These are phyloP conservation scores for Tricholoma sp. DNA, from an alignment of 768 basidiomycete species.

Conservation along the genomic window DNA sequence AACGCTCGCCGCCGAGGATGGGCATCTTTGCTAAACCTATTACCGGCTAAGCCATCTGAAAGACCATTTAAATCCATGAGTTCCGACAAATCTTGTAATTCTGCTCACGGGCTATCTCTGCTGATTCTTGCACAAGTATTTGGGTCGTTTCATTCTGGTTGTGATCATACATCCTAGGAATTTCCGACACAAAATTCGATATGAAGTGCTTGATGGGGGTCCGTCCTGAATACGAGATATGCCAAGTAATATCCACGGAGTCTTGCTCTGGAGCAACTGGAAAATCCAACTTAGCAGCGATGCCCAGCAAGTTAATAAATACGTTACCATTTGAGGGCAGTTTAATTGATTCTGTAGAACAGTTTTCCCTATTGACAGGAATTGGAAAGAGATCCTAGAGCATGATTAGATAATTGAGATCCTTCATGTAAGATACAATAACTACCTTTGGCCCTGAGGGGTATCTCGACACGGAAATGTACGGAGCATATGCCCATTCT, in stretches of 20 bases:
- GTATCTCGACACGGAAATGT: constrained; percentile 10
- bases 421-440: background rate
- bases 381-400: constrained; percentile 25
- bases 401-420: background rate
- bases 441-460: constrained; percentile 26
- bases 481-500: constrained; percentile 15
- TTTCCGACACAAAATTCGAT: constrained; percentile 9
- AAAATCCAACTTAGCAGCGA: background rate
- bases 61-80: background rate
- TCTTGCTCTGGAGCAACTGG: constrained; percentile 13
- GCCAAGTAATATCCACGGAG: constrained; percentile 29
- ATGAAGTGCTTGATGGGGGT: constrained; percentile 18
- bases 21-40: constrained; percentile 20
- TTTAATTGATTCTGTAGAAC: constrained; percentile 2
- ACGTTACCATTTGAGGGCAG: background rate
- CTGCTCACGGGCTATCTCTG: constrained; percentile 24
- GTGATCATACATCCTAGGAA: constrained; percentile 11
- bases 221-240: constrained; percentile 23
- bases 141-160: constrained; percentile 16
- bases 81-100: background rate
- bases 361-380: constrained; percentile 27
- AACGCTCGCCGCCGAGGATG: constrained; percentile 24
- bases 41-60: constrained; percentile 24
- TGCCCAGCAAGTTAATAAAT: background rate
- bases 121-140: constrained; percentile 13